phyloP scores from a whole-genome alignment of 2,329 filamentous ascomycete genomes.

The Didymella sp. region DNA sequence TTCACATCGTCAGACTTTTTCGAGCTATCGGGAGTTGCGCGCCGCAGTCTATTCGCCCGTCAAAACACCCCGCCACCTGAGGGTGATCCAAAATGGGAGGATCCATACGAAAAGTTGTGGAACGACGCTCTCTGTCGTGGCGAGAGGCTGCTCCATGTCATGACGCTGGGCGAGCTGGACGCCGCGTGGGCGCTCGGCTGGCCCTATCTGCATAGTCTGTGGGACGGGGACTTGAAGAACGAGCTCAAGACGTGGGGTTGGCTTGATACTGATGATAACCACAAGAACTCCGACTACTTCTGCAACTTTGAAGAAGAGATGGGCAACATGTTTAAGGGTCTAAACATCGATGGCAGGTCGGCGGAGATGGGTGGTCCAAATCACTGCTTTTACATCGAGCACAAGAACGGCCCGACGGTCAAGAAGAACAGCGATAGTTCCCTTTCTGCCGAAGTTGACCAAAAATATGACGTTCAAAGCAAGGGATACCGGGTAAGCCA shows the following conservation, averaged over 20 bases:
- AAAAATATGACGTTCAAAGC: slow-evolving; percentile 12
- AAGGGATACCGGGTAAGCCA: slow-evolving; percentile 9
- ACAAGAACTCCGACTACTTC: neutral
- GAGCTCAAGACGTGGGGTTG: slow-evolving; percentile 19
- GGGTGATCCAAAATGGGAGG: neutral
- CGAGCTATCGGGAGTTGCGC: neutral
- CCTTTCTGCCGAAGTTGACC: slow-evolving; percentile 1
- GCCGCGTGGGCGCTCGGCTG: slow-evolving; percentile 6
- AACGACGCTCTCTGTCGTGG: slow-evolving; percentile 34
- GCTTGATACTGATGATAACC: slow-evolving; percentile 2
- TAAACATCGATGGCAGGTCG: slow-evolving; percentile 6
- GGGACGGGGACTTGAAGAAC: slow-evolving; percentile 14
- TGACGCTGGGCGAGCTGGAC: slow-evolving; percentile 16
- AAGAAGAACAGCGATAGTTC: neutral
- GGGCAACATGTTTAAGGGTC: slow-evolving; percentile 4
- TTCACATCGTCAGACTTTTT: neutral
- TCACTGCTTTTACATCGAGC: slow-evolving; percentile 15
- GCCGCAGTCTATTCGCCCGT: neutral
- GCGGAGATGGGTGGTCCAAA: slow-evolving; percentile 15
- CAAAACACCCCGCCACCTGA: neutral
- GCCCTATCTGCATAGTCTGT: slow-evolving; percentile 7
- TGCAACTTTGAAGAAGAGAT: slow-evolving; percentile 15
- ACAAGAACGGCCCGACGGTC: slow-evolving; percentile 5
- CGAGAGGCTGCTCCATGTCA: slow-evolving; percentile 14
- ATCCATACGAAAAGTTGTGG: slow-evolving; percentile 35